Conservation (phyloP, 2,329 filamentous ascomycete species). For the Amauroascus niger region DNA sequence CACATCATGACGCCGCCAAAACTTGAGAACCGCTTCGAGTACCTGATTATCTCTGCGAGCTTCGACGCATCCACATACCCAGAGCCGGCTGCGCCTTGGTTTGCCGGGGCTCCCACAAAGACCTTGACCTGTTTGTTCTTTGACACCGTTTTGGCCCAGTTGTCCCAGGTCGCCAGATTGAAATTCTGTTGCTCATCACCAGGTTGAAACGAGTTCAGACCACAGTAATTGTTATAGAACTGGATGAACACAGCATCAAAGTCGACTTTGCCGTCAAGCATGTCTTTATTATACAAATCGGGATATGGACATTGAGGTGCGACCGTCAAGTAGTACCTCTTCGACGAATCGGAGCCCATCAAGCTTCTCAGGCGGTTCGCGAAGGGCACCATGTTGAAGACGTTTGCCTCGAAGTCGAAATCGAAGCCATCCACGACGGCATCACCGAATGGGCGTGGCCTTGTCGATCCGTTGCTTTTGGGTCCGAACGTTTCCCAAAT, state of each 20-base stretch:
- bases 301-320: conserved; percentile 61
- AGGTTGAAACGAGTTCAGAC: conserved; percentile 43
- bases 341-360: conserved; percentile 46
- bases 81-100: conserved; percentile 42
- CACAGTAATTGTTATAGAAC: conserved; percentile 63
- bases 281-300: conserved; percentile 49
- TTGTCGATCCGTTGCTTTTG: conserved; percentile 29
- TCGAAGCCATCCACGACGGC: conserved; percentile 65
- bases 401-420: conserved; percentile 59
- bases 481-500: conserved; percentile 66
- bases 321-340: conserved; percentile 51
- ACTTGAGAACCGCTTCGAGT: conserved; percentile 46
- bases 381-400: conserved; percentile 53
- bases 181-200: conserved; percentile 46
- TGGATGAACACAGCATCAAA: conserved; percentile 56
- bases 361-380: conserved; percentile 47
- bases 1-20: conserved; percentile 63
- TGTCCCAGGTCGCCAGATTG: conserved; percentile 56
- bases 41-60: conserved; percentile 45
- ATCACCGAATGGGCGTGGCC: conserved; percentile 54
- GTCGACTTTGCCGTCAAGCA: conserved; percentile 44
- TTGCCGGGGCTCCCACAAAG: conserved; percentile 52
- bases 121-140: conserved; percentile 53
- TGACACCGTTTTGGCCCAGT: conserved; percentile 51
- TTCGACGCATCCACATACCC: conserved; percentile 46